Base-by-base conservation (phyloP, 495 filamentous ascomycete genomes). In the Evernia prunastri region DNA sequence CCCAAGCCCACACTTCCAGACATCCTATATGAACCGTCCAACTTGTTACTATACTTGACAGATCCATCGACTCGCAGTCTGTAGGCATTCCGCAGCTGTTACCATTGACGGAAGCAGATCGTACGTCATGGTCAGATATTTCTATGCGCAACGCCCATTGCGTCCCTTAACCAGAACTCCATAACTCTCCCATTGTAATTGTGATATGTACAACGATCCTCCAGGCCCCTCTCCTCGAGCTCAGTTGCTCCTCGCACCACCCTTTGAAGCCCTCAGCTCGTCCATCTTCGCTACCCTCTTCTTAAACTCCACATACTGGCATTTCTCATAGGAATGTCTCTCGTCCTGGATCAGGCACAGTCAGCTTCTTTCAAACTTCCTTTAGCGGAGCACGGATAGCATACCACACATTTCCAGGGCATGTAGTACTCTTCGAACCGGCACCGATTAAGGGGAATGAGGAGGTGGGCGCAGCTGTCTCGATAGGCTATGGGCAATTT, bases 231-330 rank as follows among this genome's bases (percentile, higher is more conserved):
- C 6, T 23, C 13, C 27, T 17, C 17, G 39, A 31, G 10, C 53
- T 86, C 75, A 96, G 79, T 96, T 96, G 82, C 90, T 96, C 75
- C 94, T 84, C 69, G 84, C 87, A 40, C 89, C 91, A 37, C 81
- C 88, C 84, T 96, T 97, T 42, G 88, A 86, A 56, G 82, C 91
- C 69, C 92, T 83, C 63, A 98, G 78, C 81, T 98, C 94, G 70
- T 97, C 86, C 95, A 98, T 98, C 86, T 95, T 97, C 63, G 89
- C 89, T 63, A 98, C 94, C 39, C 94, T 88, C 82, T 91, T 92
- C 86, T 96, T 96, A 83, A 98, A 98, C 73, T 96, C 94, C 47
- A 87, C 88, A 79, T 98, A 98, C 71, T 98, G 94, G 86, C 94
- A 98, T 75, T 97, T 97, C 73, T 98, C 94, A 80, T 98, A 98